Conservation (phyloP, 164 flowering plant genomes). For the Vitis amurensis region DNA sequence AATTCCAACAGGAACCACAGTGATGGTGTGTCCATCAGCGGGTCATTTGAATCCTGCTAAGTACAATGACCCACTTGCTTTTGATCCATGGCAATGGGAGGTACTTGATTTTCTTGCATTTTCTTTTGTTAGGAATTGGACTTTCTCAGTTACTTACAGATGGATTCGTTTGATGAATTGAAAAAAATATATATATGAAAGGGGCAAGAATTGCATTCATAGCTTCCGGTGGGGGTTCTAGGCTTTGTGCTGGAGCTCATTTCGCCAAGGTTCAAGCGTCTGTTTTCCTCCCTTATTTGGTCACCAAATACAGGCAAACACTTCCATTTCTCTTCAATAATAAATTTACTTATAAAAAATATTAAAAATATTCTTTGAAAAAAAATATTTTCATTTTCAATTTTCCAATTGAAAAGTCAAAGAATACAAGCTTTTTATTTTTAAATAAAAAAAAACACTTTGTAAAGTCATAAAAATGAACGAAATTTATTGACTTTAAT, state of each 20-base stretch:
- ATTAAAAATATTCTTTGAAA: too few species aligned
- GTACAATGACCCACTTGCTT: conserved; percentile 11
- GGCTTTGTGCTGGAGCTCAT: conserved; percentile 4
- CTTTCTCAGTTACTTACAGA: too few species aligned
- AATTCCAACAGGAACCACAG: conserved; percentile 10
- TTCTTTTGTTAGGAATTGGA: not conserved
- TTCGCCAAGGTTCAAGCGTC: conserved; percentile 2
- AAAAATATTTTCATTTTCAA: too few species aligned
- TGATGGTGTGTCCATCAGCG: conserved; percentile 12
- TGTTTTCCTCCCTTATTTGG: conserved; percentile 3
- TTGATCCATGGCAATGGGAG: conserved; percentile 16
- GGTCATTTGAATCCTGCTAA: conserved; percentile 9
- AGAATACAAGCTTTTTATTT: too few species aligned
- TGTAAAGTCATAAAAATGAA: too few species aligned
- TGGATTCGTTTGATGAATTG: too few species aligned
- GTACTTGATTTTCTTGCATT: not conserved
- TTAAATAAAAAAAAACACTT: too few species aligned
- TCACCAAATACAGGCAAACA: not conserved
- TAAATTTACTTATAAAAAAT: too few species aligned
- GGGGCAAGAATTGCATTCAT: not conserved
- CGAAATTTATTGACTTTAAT: too few species aligned
- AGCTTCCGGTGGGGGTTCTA: not conserved
- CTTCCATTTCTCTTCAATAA: too few species aligned
- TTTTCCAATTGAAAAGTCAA: too few species aligned
- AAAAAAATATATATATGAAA: too few species aligned